Conservation (phyloP, 179 eudicot species). For the Beta lomatogona region DNA sequence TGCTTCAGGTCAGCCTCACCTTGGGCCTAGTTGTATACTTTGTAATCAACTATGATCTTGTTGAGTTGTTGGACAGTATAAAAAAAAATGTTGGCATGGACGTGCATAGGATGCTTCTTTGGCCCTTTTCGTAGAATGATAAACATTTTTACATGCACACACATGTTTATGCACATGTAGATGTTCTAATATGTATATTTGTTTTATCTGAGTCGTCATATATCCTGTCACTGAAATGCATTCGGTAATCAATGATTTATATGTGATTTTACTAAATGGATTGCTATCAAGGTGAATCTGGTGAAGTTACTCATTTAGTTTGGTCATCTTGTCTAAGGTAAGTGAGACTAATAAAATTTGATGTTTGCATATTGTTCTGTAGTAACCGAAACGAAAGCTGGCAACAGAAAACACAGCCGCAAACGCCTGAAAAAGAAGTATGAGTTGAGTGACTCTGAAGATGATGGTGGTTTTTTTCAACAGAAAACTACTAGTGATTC, state of each 20-base stretch:
- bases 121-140: background rate
- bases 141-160: background rate
- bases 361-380: conserved; percentile 28
- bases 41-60: background rate
- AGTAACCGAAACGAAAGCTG: conserved; percentile 36
- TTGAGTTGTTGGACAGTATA: background rate
- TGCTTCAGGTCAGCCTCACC: too few relatives aligned
- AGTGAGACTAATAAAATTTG: background rate
- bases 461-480: conserved; percentile 35
- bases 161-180: background rate
- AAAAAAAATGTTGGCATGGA: background rate
- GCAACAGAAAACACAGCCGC: conserved; percentile 23
- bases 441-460: conserved; percentile 58
- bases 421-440: conserved; percentile 57
- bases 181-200: background rate
- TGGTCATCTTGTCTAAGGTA: background rate
- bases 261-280: background rate
- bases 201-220: background rate
- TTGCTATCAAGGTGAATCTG: too few relatives aligned
- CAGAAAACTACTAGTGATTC: conserved; percentile 25
- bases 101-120: background rate
- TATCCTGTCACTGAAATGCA: too few relatives aligned
- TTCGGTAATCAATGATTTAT: too few relatives aligned
- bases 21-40: background rate
- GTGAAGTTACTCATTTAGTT: too few relatives aligned